These are phyloP conservation scores for Pleurotus tuber-regium DNA, from an alignment of 768 basidiomycete species.

Conservation along the genomic window DNA sequence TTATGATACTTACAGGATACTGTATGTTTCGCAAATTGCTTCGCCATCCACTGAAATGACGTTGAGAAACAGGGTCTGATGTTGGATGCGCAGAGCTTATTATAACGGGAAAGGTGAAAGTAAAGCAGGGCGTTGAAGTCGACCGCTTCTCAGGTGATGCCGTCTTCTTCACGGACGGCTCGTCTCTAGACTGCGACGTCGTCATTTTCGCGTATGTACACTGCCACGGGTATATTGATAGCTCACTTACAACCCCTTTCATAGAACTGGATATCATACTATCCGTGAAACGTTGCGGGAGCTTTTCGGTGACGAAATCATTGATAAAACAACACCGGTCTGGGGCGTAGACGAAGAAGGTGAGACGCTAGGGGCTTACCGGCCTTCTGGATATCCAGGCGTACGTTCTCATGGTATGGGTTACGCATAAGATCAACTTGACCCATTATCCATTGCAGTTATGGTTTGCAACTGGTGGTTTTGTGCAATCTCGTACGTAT, in stretches of 20 bases:
- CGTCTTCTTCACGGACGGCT: slow-evolving; percentile 37
- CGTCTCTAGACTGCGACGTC: slow-evolving; percentile 37
- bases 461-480: slow-evolving; percentile 40
- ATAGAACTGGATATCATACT: slow-evolving; percentile 25
- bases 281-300: slow-evolving; percentile 27
- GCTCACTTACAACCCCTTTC: not conserved
- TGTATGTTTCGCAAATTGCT: slow-evolving; percentile 7
- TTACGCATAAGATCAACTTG: not conserved
- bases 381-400: slow-evolving; percentile 41
- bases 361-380: slow-evolving; percentile 33
- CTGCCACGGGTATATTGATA: no score
- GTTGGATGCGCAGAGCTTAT: slow-evolving; percentile 52
- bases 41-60: not conserved
- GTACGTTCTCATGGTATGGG: slow-evolving; percentile 21
- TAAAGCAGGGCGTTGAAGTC: slow-evolving; percentile 52
- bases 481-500: slow-evolving; percentile 25
- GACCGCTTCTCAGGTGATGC: slow-evolving; percentile 30
- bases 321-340: slow-evolving; percentile 25
- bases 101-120: slow-evolving; percentile 51
- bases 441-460: slow-evolving; percentile 22
- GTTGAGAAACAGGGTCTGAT: slow-evolving; percentile 34
- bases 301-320: slow-evolving; percentile 33
- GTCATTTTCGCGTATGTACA: slow-evolving; percentile 41
- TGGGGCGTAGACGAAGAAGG: slow-evolving; percentile 44
- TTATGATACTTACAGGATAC: slow-evolving; percentile 9